Conservation (phyloP, 2,329 filamentous ascomycete genomes). For the Huntiella omanensis region DNA sequence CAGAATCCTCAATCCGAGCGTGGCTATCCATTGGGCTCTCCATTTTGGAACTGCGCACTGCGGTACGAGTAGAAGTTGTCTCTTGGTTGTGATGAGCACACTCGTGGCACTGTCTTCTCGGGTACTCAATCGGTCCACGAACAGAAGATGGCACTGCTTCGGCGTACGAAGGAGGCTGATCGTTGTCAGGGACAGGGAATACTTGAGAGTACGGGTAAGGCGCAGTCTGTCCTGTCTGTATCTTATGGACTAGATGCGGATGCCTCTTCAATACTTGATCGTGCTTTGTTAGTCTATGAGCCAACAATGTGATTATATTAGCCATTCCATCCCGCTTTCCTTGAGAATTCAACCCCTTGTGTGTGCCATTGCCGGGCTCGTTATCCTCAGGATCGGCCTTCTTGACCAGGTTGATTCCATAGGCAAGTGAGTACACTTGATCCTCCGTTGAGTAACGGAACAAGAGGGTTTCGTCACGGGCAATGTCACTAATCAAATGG, state of each 20-base stretch:
- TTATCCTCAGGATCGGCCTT: background rate
- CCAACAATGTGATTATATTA: conserved; percentile 10
- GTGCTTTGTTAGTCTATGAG: conserved; percentile 7
- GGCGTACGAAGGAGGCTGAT: conserved; percentile 11
- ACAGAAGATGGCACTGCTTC: conserved; percentile 10
- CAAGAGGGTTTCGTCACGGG: conserved; percentile 6
- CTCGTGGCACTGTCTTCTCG: no score
- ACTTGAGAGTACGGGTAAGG: conserved; percentile 9
- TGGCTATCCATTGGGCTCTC: conserved; percentile 10
- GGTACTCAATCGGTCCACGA: background rate
- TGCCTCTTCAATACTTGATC: conserved; percentile 7
- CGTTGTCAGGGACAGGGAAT: conserved; percentile 9
- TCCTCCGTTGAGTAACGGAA: conserved; percentile 4
- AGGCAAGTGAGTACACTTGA: conserved; percentile 7
- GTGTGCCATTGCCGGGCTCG: background rate
- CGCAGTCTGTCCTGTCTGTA: conserved; percentile 2
- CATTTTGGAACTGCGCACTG: background rate
- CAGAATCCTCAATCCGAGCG: conserved; percentile 41
- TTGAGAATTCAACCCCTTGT: no score
- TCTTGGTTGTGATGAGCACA: no score
- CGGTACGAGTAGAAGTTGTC: no score
- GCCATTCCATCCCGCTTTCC: conserved; percentile 6
- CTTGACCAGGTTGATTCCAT: conserved; percentile 9
- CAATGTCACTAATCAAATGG: conserved; percentile 5
- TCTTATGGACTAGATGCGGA: conserved; percentile 5